phyloP scores from a whole-genome alignment of 805 yeast genomes.

The Ogataea paraovalis region DNA sequence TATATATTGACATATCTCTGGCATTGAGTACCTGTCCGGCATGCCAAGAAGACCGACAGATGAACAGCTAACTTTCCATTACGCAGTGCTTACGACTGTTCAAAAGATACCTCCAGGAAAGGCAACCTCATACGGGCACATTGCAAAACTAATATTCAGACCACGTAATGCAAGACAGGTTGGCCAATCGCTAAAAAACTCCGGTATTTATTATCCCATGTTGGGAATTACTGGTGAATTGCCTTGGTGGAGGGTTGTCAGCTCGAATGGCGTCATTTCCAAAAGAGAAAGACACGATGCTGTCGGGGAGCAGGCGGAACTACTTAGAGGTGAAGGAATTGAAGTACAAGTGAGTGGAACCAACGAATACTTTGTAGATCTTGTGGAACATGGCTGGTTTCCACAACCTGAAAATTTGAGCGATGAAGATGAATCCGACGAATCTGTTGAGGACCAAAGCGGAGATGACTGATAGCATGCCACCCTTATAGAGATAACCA shows the following conservation, averaged over 20 bases:
- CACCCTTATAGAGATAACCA: too few relatives aligned
- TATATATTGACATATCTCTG: not conserved
- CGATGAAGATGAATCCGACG: not conserved
- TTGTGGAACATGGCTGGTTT: conserved; percentile 64
- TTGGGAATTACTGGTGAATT: conserved; percentile 34
- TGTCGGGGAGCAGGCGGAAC: conserved; percentile 42
- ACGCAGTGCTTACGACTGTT: conserved; percentile 54
- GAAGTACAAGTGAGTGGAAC: conserved; percentile 30
- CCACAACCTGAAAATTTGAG: conserved; percentile 39
- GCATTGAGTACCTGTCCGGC: conserved; percentile 9
- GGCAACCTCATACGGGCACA: conserved; percentile 72
- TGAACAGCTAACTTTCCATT: conserved; percentile 40
- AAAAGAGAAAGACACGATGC: conserved; percentile 41
- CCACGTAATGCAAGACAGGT: conserved; percentile 74
- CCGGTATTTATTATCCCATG: conserved; percentile 26
- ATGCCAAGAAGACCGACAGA: conserved; percentile 41
- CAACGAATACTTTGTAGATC: conserved; percentile 34
- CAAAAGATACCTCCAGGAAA: conserved; percentile 54
- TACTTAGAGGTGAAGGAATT: conserved; percentile 46
- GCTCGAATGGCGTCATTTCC: conserved; percentile 60
- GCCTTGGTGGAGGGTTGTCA: conserved; percentile 82
- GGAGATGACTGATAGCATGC: not conserved
- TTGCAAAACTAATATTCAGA: conserved; percentile 56
- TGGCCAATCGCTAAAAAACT: conserved; percentile 62
- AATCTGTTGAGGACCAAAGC: not conserved